Percentiles rank a stretch among this genome's conserved stretches.
phyloP scores from a whole-genome alignment of 192 early-diverging fungal genomes.

The Coemansia sp. region DNA sequence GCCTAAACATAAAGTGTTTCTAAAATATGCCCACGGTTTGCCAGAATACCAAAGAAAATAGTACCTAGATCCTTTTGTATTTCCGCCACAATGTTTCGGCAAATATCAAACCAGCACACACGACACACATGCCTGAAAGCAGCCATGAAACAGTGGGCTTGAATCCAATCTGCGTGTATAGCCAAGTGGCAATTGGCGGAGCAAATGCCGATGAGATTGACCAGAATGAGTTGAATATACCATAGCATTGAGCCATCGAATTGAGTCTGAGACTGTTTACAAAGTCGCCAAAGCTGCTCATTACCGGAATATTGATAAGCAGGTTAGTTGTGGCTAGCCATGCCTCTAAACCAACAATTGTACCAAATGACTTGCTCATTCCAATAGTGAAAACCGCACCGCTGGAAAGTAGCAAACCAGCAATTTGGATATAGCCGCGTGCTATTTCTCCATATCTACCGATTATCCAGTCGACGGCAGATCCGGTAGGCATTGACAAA shows the following conservation, averaged over 20 bases:
- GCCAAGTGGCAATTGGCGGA: slow-evolving; percentile 38
- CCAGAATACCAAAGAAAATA: background rate
- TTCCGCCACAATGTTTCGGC: slow-evolving; percentile 7
- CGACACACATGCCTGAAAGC: slow-evolving; percentile 20
- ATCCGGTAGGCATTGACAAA: slow-evolving; percentile 30
- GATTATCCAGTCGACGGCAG: slow-evolving; percentile 29
- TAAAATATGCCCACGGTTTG: no score
- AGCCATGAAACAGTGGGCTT: slow-evolving; percentile 23
- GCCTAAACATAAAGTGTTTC: no score
- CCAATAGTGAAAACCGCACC: slow-evolving; percentile 28
- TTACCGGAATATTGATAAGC: slow-evolving; percentile 44
- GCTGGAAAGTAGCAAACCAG: slow-evolving; percentile 22
- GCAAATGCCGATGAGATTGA: slow-evolving; percentile 35
- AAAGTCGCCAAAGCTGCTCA: slow-evolving; percentile 56
- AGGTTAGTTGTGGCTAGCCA: slow-evolving; percentile 22
- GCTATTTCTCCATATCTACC: slow-evolving; percentile 22
- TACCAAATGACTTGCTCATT: slow-evolving; percentile 33
- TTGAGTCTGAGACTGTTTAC: slow-evolving; percentile 40
- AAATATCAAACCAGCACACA: slow-evolving; percentile 21
- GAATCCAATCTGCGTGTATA: slow-evolving; percentile 46
- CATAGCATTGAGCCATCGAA: slow-evolving; percentile 50
- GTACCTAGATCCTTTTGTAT: background rate
- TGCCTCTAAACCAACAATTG: slow-evolving; percentile 18
- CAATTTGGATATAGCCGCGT: slow-evolving; percentile 29
- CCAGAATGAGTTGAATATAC: slow-evolving; percentile 47